A percentile compares a stretch with the other conserved stretches of the same genome.
These are phyloP conservation scores for Sequoiadendron giganteum DNA, from an alignment of 75 land plant species.

Conservation along the genomic window DNA sequence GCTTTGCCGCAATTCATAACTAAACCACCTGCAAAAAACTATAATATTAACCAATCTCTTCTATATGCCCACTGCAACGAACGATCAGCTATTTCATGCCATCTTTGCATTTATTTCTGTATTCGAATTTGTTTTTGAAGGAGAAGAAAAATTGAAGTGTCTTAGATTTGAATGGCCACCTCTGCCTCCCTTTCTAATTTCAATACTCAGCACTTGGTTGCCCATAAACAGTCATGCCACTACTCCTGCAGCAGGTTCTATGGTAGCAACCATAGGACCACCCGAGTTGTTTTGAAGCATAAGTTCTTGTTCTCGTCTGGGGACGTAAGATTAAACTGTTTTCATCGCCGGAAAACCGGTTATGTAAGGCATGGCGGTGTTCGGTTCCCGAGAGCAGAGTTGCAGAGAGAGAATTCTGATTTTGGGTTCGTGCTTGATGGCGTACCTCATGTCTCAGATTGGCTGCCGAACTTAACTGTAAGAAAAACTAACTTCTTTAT, in stretches of 20 bases:
- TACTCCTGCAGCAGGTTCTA: neutral
- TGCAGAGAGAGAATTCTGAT: neutral
- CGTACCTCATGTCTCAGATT: conserved; percentile 4
- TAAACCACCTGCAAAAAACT: neutral
- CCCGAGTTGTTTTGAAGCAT: neutral
- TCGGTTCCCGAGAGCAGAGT: neutral
- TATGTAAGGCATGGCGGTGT: neutral
- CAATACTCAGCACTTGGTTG: neutral
- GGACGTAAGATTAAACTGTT: neutral
- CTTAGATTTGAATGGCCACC: neutral
- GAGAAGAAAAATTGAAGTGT: neutral
- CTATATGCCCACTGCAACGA: neutral
- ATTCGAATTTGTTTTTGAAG: neutral
- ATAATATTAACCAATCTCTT: neutral
- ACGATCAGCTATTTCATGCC: neutral
- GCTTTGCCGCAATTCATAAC: neutral
- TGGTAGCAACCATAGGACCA: neutral
- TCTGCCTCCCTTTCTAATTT: neutral
- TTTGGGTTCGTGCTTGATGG: neutral
- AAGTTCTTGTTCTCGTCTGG: conserved; percentile 5
- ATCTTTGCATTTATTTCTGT: neutral
- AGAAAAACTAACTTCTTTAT: neutral
- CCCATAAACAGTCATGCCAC: neutral
- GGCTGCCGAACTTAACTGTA: conserved; percentile 1
- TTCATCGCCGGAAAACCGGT: neutral